phyloP scores from a whole-genome alignment of 305 asterid species.

The Fraxinus albicans region DNA sequence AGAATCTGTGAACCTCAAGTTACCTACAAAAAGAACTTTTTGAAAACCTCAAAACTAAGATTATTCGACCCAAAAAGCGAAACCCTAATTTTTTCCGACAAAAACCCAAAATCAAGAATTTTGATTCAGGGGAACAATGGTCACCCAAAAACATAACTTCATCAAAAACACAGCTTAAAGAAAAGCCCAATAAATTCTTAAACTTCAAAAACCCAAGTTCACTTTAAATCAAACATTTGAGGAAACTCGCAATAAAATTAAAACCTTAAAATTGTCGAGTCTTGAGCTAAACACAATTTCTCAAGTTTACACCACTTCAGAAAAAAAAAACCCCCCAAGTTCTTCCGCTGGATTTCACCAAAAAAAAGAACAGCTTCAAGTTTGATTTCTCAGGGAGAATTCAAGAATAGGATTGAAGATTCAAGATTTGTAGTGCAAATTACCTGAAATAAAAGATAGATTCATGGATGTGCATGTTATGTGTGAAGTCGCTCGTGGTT shows the following conservation, averaged over 20 bases:
- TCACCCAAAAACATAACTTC: no score
- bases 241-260: conserved; percentile 16
- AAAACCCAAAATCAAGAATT: not conserved
- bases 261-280: not conserved
- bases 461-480: conserved; percentile 16
- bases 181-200: conserved; percentile 1
- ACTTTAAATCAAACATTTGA: conserved; percentile 9
- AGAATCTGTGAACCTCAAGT: not conserved
- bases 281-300: not conserved
- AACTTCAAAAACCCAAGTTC: conserved; percentile 14
- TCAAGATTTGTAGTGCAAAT: not conserved
- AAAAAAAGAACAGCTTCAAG: not conserved
- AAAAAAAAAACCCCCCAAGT: not conserved
- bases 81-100: not conserved
- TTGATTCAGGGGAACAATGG: no score
- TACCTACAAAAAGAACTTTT: no score
- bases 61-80: not conserved
- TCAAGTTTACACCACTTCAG: not conserved
- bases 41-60: not conserved
- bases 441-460: conserved; percentile 14
- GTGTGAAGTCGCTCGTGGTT: conserved; percentile 21
- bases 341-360: not conserved
- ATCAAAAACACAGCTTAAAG: not conserved
- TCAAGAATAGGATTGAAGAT: not conserved
- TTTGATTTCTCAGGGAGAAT: not conserved